phyloP scores from a whole-genome alignment of 768 basidiomycete genomes.

The Tricholoma furcatifolium region DNA sequence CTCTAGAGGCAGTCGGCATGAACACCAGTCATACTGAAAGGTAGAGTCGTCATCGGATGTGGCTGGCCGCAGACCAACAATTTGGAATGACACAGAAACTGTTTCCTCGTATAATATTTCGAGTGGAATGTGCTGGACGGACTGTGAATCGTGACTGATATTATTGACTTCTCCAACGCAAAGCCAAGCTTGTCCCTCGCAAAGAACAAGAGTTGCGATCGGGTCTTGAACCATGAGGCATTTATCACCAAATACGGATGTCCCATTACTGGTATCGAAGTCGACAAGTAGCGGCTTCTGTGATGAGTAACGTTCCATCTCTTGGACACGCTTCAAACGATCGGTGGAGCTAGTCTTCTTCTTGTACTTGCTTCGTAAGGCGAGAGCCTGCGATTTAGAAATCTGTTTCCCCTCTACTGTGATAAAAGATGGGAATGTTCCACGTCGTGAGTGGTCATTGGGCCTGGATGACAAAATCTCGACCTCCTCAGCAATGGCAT shows the following conservation, averaged over 20 bases:
- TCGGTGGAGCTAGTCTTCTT: slow-evolving; percentile 6
- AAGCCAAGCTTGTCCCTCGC: slow-evolving; percentile 13
- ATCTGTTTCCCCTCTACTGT: not conserved
- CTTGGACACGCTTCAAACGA: slow-evolving; percentile 1
- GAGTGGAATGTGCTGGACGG: slow-evolving; percentile 8
- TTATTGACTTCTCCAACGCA: slow-evolving; percentile 7
- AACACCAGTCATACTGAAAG: slow-evolving; percentile 17
- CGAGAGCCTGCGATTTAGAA: not conserved
- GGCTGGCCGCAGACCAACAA: slow-evolving; percentile 15
- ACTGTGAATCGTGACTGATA: slow-evolving; percentile 6
- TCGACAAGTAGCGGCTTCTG: not conserved
- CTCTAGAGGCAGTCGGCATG: slow-evolving; percentile 8
- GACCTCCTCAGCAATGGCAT: not conserved
- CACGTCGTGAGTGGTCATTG: not conserved
- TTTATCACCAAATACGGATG: not conserved
- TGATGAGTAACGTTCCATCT: not conserved
- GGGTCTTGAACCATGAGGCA: slow-evolving; percentile 12
- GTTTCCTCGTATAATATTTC: slow-evolving; percentile 12
- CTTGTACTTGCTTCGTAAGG: not conserved
- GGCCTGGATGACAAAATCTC: not conserved
- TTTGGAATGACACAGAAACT: slow-evolving; percentile 14
- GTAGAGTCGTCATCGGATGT: slow-evolving; percentile 19
- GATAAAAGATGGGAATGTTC: not conserved
- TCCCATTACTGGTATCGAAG: not conserved
- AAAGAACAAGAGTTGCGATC: slow-evolving; percentile 13